Evolutionary conservation across 306 rosid genomes (phyloP), one percentile per base, ranked within the genome.

Genomic region (Trichosanthes cucumerina): DNA sequence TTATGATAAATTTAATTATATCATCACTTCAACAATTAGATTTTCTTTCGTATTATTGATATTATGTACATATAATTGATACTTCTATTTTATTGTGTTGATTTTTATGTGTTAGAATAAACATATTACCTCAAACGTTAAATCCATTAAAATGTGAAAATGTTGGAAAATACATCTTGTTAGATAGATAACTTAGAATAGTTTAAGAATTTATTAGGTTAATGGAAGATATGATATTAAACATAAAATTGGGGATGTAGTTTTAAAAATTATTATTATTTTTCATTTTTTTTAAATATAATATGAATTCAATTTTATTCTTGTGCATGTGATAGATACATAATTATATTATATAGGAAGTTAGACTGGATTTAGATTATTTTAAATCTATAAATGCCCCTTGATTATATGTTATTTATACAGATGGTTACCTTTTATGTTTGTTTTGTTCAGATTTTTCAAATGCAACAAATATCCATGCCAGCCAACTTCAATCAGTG

Each of bases 361-460:
- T 43, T 43, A 43, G 11, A 43, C 39, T 50, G 14, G 3, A 18
- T 26, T 58, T 58, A 24, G 15, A 58, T 58, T 58, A 58, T 28
- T 26, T 52, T 26, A 36, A 7, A 8, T 68, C 1, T 19, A 18
- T 16, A 14, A 34, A 41, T 41, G 26, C n/a, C 18, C 33, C 5
- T 15, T 18, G 14, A 65, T 64, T 34, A 64, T 70, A 41, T 69
- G 75, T n/a, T 66, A 23, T 66, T 18, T 41, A 18, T 39, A 21
- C 9, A 39, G 7, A 23, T 69, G 47, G 3, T 7, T 69, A 13
- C 21, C 28, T 46, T 62, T 41, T 41, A 41, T 70, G 2, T 47
- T 74, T 74, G n/a, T 47, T 49, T 74, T 74, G 43, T 50, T 50
- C 78, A 74, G 78, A 74, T 28, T 47, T 74, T 50, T 74, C 46